Base-by-base conservation (phyloP, 306 rosid species). In the apple (Malus domestica) region DNA sequence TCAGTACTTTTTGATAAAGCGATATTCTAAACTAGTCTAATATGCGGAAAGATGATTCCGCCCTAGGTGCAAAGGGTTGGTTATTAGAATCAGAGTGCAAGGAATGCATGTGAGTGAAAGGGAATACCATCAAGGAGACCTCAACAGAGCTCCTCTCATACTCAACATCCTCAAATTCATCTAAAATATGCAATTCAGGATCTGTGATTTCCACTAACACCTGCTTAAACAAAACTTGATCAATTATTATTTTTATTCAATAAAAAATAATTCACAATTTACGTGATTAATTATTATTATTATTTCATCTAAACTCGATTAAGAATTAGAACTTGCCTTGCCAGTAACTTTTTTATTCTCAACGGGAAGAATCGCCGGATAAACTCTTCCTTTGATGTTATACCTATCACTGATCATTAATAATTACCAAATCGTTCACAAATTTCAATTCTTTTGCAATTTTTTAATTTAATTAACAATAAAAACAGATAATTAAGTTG, bases 311-410 rank as follows among this genome's bases (percentile, higher is more conserved):
- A 59, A 44, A 74, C 25, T 15, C 13, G 27, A 75, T 70, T 64
- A 57, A 27, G 35, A 75, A 25, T 46, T 19, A 18, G 58, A 4
- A 40, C 78, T 68, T 58, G 86, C 96, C 97, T 80, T 89, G 74
- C 97, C 97, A 20, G 81, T 66, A 49, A 92, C 91, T 76, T 83
- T 82, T 54, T 86, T 66, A 22, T 79, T 71, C 64, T 80, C 76
- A 15, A 92, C 87, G 0, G 99, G 99, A 22, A 90, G 78, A 80
- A 95, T 92, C 74, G 99, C 97, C 3, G 98, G 97, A 86, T 95
- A 95, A 45, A 90, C 92, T 45, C 97, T 96, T 81, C 79, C 92
- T 82, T 86, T 90, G 90, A 92, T 86, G 85, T 90, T 89, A 57
- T 85, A 95, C 77, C 99, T 80, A 27, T 88, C 93, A 79, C 97